These are phyloP conservation scores for Penicillium longicatenatum DNA, from an alignment of 495 filamentous ascomycete species.

Conservation along the genomic window DNA sequence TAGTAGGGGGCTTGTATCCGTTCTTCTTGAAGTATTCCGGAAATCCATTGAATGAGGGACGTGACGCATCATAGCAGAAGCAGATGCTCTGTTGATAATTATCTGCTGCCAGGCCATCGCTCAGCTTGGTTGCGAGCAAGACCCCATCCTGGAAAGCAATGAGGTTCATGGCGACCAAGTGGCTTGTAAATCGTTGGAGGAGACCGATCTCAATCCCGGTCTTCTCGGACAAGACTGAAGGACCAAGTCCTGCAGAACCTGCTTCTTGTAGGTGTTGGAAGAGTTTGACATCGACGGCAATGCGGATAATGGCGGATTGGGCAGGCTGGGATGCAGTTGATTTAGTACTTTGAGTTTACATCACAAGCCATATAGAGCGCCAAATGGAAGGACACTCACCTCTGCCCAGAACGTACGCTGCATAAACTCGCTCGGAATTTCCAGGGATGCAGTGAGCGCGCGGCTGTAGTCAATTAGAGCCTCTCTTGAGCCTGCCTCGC, in stretches of 20 bases:
- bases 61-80: slow-evolving; percentile 29
- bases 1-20: slow-evolving; percentile 28
- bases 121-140: slow-evolving; percentile 21
- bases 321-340: slow-evolving; percentile 29
- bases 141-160: slow-evolving; percentile 21
- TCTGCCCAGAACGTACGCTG: slow-evolving; percentile 47
- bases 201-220: slow-evolving; percentile 28
- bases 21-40: slow-evolving; percentile 31
- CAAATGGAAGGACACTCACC: slow-evolving; percentile 17
- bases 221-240: slow-evolving; percentile 26
- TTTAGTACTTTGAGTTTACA: neutral
- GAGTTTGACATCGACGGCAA: slow-evolving; percentile 36
- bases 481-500: slow-evolving; percentile 36
- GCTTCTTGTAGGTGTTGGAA: slow-evolving; percentile 37
- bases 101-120: slow-evolving; percentile 27
- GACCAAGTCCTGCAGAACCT: slow-evolving; percentile 22
- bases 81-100: slow-evolving; percentile 30
- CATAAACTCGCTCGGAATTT: slow-evolving; percentile 40
- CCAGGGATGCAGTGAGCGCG: slow-evolving; percentile 30
- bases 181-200: slow-evolving; percentile 27
- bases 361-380: no score
- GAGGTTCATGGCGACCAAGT: slow-evolving; percentile 30
- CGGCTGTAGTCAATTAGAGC: slow-evolving; percentile 36
- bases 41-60: slow-evolving; percentile 31
- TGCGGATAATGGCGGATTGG: slow-evolving; percentile 36